A percentile compares a stretch with the other conserved stretches of the same genome.
phyloP scores from a whole-genome alignment of 176 grass and related monocot genomes.

The Oryza glaberrima region DNA sequence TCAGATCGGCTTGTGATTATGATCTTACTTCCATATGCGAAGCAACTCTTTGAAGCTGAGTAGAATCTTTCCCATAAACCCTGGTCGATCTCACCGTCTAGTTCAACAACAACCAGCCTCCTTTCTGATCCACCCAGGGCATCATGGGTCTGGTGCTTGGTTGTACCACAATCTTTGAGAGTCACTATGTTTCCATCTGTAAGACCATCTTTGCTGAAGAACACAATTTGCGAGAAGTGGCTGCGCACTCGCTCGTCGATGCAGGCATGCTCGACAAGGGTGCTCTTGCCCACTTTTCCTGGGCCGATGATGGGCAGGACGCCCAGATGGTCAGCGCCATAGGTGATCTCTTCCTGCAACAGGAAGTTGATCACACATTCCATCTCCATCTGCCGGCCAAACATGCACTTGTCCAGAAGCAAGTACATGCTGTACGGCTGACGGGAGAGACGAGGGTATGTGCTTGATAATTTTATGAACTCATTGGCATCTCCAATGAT shows the following conservation, averaged over 20 bases:
- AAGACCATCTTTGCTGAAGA: background rate
- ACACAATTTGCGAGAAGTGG: conserved; percentile 7
- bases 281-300: conserved; percentile 34
- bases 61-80: background rate
- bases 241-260: conserved; percentile 3
- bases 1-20: background rate
- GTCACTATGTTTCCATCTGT: background rate
- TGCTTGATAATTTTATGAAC: background rate
- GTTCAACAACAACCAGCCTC: conserved; percentile 22
- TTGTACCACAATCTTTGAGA: background rate
- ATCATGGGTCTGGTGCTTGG: background rate
- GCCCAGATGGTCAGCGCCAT: background rate
- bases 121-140: background rate
- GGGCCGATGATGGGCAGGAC: conserved; percentile 10
- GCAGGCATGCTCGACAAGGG: conserved; percentile 31
- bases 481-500: background rate
- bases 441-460: background rate
- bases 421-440: conserved; percentile 10
- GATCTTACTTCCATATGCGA: background rate
- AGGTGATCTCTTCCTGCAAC: background rate
- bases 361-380: conserved; percentile 1
- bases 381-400: conserved; percentile 4
- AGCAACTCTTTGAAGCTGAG: background rate
- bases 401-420: conserved; percentile 14
- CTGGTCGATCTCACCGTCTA: background rate